Base-by-base conservation (phyloP, 257 asterid genomes). In the Galeopsis tetrahit region DNA sequence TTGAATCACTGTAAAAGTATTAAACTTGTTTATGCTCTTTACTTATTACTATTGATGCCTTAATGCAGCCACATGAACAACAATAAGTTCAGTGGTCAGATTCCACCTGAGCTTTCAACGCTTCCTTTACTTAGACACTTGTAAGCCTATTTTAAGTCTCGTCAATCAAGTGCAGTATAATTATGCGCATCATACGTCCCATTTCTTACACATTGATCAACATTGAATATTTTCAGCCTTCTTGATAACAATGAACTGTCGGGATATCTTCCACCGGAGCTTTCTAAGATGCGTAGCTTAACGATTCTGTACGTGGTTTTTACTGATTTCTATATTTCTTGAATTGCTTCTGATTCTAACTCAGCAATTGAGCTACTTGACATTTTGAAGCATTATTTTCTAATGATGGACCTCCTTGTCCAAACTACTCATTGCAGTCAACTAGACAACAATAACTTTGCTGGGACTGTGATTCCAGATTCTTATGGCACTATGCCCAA, bases 181-280 rank as follows among this genome's bases (percentile, higher is more conserved):
- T n/a, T 72, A 13, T 48, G 40, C 13, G 33, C 9, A 13, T 33
- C 53, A n/a, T 51, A 35, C 11, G 39, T 52, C 7, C 35, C 21
- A 28, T 38, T 28, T 62, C 44, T 73, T 35, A 59, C 69, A 21
- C 33, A 61, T 13, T 8, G 3, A 10, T 63, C 62, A 17, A 44
- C 42, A 55, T 63, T 40, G 68, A 49, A 44, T 63, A 48, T 60
- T 77, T 51, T 58, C 84, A 83, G 88, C 72, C 88, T 84, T 65
- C 82, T 81, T 52, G 88, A 84, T 65, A 92, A 84, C 75, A 92
- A 92, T 78, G 56, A 84, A 60, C 76, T 92, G 49, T 74, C 92
- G 5, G 98, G 98, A 31, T 78, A 73, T 78, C 96, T 92, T 80
- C 89, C 89, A 2, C 82, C 87, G 0, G 79, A 80, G 75, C 67